A percentile compares a stretch with the other conserved stretches of the same genome.
Conservation (phyloP, 257 asterid genomes). For the Gentiana macrophylla region DNA sequence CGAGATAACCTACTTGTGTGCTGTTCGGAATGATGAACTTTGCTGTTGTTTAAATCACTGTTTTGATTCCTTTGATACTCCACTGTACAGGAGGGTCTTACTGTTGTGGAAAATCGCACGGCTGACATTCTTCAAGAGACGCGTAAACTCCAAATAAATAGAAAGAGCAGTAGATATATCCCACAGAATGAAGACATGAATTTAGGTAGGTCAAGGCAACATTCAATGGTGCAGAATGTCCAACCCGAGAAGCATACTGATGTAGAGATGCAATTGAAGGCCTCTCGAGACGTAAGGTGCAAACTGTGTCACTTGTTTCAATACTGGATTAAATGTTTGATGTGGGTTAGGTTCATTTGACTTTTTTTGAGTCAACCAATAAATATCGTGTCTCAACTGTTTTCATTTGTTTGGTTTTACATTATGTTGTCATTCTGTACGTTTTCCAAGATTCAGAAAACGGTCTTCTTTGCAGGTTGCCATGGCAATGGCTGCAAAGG, state of each 20-base stretch:
- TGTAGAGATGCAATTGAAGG: slow-evolving; percentile 78
- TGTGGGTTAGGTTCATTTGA: too few species aligned
- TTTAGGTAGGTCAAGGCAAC: slow-evolving; percentile 13
- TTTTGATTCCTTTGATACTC: neutral
- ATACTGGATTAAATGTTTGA: neutral
- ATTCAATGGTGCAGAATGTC: slow-evolving; percentile 11
- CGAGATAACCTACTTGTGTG: too few species aligned
- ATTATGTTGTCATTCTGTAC: too few species aligned
- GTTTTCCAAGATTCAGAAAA: slow-evolving; percentile 4
- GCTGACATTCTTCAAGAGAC: slow-evolving; percentile 55
- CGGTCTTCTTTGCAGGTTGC: slow-evolving; percentile 53
- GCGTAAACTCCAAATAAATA: slow-evolving; percentile 46
- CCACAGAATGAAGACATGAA: slow-evolving; percentile 20
- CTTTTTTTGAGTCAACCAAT: too few species aligned
- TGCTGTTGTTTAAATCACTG: too few species aligned
- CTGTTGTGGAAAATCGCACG: slow-evolving; percentile 48
- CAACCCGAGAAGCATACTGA: slow-evolving; percentile 29
- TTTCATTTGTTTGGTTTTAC: neutral
- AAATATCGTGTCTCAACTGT: neutral
- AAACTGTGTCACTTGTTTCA: slow-evolving; percentile 25
- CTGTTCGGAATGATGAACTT: too few species aligned
- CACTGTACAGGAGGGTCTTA: slow-evolving; percentile 55
- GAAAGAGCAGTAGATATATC: slow-evolving; percentile 30
- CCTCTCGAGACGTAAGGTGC: slow-evolving; percentile 98
- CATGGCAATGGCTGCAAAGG: slow-evolving; percentile 95